Base-by-base conservation (phyloP, 2,329 filamentous ascomycete species). In the Pleomassaria siparia region DNA sequence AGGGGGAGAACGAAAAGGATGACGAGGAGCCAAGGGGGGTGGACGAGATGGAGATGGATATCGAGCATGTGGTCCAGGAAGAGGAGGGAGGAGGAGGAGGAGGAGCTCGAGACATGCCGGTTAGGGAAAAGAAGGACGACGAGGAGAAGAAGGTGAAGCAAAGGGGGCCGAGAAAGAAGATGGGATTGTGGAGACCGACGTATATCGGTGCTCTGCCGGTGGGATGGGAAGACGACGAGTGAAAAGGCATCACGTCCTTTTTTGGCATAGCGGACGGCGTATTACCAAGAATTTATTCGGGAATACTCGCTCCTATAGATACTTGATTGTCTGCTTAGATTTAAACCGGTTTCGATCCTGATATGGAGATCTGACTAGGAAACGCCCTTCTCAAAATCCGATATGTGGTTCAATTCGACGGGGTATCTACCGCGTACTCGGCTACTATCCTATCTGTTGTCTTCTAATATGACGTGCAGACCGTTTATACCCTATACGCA, bases 111-210 rank as follows among this genome's bases (percentile, higher is more conserved):
- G 11, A 35, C 44, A 9, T 11, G n/a, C n/a, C n/a, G n/a, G n/a
- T n/a, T n/a, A n/a, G n/a, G n/a, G n/a, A n/a, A n/a, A n/a, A n/a
- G n/a, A n/a, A 22, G 12, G 15, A 2, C 36, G 25, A 16, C 15
- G 7, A 18, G 49, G 33, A 21, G 40, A 46, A 26, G 18, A 30
- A 12, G 26, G 29, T 37, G 22, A 63, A 62, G 47, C 46, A 46
- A 10, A 42, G 24, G 16, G 67, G 66, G 21, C 64, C 65, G 43
- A 52, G 51, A 44, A 71, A 69, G 46, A 56, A 59, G 26, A 18
- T 66, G 21, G 68, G 66, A 3, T 40, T 64, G 42, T 70, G 66
- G 67, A 67, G 58, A 48, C 50, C 56, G 1, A 56, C 46, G 40
- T 64, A 64, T 2, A 67, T 71, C 44, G 68, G 68, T 7, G 55